Base-by-base conservation (phyloP, 2,329 filamentous ascomycete species). In the Pseudogymnoascus destructans region DNA sequence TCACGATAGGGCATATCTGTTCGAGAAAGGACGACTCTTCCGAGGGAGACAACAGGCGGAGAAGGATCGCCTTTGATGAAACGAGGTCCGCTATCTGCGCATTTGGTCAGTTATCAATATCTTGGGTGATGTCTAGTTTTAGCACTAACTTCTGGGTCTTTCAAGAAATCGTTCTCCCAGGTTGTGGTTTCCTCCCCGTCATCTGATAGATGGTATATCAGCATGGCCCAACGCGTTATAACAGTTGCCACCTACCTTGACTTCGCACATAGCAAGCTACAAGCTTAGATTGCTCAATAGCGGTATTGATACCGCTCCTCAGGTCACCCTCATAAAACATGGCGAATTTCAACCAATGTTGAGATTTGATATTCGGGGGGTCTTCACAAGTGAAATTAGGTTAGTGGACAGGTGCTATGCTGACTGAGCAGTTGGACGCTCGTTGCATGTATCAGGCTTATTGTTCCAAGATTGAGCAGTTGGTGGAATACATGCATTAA, bases 311-410 rank as follows among this genome's bases (percentile, higher is more conserved):
- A 60, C 89, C 91, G 66, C 86, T 85, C 66, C 95, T 87, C 17
- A 96, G 73, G 61, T 82, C 83, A 15, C 90, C 91, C 61, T 84
- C 68, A 70, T 90, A 91, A 72, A 95, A 96, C 85, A 95, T 91
- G 40, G 52, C 69, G 63, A 57, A 30, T 52, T 30, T 30, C 42
- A 46, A 46, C 6, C 21, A 30, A 32, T 30, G 25, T 30, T 30
- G 25, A 19, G 46, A 19, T 52, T 52, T 52, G 25, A 52, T 27
- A 30, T 52, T 52, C 15, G 23, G 42, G 15, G 13, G 9, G 15
- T 13, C 46, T 52, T 52, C 46, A 52, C 46, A 32, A 32, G 32
- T 52, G n/a, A 10, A 52, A 32, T 11, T 6, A 46, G 40, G 13
- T 46, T 49, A 30, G 46, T 52, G 46, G 25, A 52, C 46, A 52